Evolutionary conservation across 2,329 filamentous ascomycete species (phyloP).

Genomic region (Ophiosphaerella narmari): DNA sequence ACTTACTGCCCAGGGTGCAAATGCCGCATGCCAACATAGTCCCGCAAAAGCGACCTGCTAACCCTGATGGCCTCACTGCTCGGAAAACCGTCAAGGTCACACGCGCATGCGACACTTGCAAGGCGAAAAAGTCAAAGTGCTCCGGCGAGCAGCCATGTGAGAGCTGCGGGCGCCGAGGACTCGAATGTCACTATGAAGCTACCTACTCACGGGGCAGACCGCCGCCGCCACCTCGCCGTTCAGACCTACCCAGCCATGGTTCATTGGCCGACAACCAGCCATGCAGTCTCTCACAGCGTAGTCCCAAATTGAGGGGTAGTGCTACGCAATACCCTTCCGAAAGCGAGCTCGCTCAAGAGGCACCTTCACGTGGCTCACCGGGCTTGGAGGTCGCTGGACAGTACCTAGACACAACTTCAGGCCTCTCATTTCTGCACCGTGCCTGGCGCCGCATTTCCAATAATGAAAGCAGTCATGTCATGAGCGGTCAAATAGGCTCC

Average conservation of each 20-base stretch:
- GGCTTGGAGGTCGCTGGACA: constrained; percentile 60
- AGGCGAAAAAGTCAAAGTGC: constrained; percentile 36
- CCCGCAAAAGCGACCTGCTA: constrained; percentile 13
- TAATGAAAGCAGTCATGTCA: constrained; percentile 53
- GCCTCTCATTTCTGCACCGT: constrained; percentile 65
- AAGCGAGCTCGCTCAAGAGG: constrained; percentile 5
- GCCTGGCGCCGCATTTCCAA: constrained; percentile 68
- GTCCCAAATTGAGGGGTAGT: no score
- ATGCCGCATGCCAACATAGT: not conserved
- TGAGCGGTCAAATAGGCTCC: constrained; percentile 13
- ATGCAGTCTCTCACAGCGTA: no score
- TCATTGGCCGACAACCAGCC: no score
- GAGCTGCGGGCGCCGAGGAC: constrained; percentile 20
- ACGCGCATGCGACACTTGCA: constrained; percentile 38
- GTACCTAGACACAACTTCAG: constrained; percentile 59
- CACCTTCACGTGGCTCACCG: constrained; percentile 46
- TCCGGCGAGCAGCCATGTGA: constrained; percentile 34
- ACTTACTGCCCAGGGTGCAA: not conserved
- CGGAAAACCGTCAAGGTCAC: constrained; percentile 29
- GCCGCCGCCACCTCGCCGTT: constrained; percentile 17
- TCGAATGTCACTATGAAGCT: constrained; percentile 31
- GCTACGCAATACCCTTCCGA: no score
- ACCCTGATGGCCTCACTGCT: no score
- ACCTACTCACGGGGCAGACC: constrained; percentile 32
- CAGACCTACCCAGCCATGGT: no score